phyloP scores from a whole-genome alignment of 2,329 filamentous ascomycete species.

The Aspergillus ochraceoroseus region DNA sequence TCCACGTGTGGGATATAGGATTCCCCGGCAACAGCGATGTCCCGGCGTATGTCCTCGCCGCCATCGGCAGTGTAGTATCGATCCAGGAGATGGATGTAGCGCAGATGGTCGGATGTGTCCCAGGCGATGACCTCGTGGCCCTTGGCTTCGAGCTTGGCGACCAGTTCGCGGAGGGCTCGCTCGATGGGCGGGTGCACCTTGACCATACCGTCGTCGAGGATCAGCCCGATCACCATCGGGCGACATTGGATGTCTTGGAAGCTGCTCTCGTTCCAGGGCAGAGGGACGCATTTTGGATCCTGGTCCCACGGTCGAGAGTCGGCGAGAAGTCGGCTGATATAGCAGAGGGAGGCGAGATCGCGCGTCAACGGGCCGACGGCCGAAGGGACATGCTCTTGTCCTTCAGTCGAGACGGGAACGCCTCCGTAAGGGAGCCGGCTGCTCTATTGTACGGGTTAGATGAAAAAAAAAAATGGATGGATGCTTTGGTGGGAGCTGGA shows the following conservation, averaged over 20 bases:
- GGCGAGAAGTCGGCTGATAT: slow-evolving; percentile 48
- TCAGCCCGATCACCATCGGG: slow-evolving; percentile 49
- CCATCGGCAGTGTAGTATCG: slow-evolving; percentile 59
- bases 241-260: slow-evolving; percentile 42
- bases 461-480: too few species aligned
- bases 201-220: slow-evolving; percentile 53
- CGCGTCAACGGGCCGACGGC: slow-evolving; percentile 58
- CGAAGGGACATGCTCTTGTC: slow-evolving; percentile 61
- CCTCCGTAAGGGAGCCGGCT: slow-evolving; percentile 55
- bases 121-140: slow-evolving; percentile 55
- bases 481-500: too few species aligned
- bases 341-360: slow-evolving; percentile 48
- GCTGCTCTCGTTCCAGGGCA: slow-evolving; percentile 50
- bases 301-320: slow-evolving; percentile 49
- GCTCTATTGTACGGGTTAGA: slow-evolving; percentile 41
- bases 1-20: slow-evolving; percentile 58
- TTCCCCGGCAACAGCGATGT: slow-evolving; percentile 53
- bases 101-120: slow-evolving; percentile 48
- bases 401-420: slow-evolving; percentile 57
- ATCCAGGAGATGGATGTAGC: slow-evolving; percentile 58
- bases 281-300: slow-evolving; percentile 52
- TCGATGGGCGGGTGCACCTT: slow-evolving; percentile 52
- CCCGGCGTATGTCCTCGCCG: slow-evolving; percentile 57
- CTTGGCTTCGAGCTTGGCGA: slow-evolving; percentile 38
- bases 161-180: slow-evolving; percentile 41